These are phyloP conservation scores for Calonectria montana DNA, from an alignment of 2,329 filamentous ascomycete species.

Conservation along the genomic window DNA sequence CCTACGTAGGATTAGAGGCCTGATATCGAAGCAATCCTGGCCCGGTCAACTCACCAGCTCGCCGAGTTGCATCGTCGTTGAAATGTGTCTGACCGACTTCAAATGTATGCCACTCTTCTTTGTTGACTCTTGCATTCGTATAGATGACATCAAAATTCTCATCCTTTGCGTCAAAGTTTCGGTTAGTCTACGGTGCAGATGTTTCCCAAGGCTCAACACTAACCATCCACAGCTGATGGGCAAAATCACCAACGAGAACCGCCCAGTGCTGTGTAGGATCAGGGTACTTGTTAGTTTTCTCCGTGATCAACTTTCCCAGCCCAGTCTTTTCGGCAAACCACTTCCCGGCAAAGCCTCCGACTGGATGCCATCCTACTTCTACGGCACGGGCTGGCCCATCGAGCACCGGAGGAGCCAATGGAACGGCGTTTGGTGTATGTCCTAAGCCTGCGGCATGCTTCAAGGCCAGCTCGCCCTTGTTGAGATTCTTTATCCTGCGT, in stretches of 20 bases:
- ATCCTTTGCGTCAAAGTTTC: slow-evolving; percentile 48
- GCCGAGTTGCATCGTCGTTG: slow-evolving; percentile 64
- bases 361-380: slow-evolving; percentile 69
- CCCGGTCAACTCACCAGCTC: slow-evolving; percentile 54
- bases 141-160: slow-evolving; percentile 68
- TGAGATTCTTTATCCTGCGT: slow-evolving; percentile 46
- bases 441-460: slow-evolving; percentile 51
- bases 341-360: slow-evolving; percentile 65
- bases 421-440: slow-evolving; percentile 46
- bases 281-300: slow-evolving; percentile 64
- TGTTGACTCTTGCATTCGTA: slow-evolving; percentile 60
- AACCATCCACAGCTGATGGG: slow-evolving; percentile 71
- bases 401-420: slow-evolving; percentile 41
- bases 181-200: neutral
- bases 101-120: slow-evolving; percentile 62
- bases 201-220: slow-evolving; percentile 22
- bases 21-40: no score
- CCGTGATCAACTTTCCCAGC: slow-evolving; percentile 66
- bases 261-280: slow-evolving; percentile 72
- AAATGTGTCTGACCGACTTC: slow-evolving; percentile 64
- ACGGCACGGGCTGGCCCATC: slow-evolving; percentile 52
- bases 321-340: slow-evolving; percentile 69
- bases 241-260: slow-evolving; percentile 65
- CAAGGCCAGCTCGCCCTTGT: slow-evolving; percentile 49
- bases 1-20: slow-evolving; percentile 45